A percentile compares a stretch with the other conserved stretches of the same genome.
Conservation (phyloP, 2,329 filamentous ascomycete species). For the Xylaria sp. region DNA sequence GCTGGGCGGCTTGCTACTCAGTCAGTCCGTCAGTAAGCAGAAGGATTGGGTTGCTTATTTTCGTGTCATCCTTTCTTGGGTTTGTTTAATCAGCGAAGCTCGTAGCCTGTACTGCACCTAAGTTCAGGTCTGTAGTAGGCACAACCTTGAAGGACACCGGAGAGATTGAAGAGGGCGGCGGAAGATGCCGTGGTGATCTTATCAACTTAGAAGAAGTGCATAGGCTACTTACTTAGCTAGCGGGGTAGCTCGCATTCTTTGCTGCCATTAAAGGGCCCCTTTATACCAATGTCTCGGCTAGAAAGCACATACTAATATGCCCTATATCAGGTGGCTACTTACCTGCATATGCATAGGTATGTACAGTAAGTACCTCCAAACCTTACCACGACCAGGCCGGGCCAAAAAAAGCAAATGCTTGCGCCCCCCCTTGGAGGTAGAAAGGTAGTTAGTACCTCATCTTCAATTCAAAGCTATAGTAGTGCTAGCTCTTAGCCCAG, state of each 20-base stretch:
- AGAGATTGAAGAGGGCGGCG: slow-evolving; percentile 1
- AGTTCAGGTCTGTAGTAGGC: neutral
- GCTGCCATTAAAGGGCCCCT: neutral
- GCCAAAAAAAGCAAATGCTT: neutral
- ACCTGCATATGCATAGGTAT: neutral
- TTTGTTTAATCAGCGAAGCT: neutral
- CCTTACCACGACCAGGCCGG: neutral
- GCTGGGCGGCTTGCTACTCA: neutral
- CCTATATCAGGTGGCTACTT: neutral
- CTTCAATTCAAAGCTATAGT: neutral
- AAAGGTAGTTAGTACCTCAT: neutral
- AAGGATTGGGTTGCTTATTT: slow-evolving; percentile 8
- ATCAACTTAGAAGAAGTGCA: slow-evolving; percentile 8
- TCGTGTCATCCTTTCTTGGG: neutral
- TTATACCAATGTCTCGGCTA: slow-evolving; percentile 8
- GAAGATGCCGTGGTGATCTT: slow-evolving; percentile 8
- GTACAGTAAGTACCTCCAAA: neutral
- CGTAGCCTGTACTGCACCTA: neutral
- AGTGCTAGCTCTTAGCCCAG: neutral
- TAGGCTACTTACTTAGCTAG: neutral
- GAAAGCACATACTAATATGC: neutral
- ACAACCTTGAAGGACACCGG: neutral
- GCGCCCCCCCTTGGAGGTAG: neutral
- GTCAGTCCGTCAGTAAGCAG: slow-evolving; percentile 4
- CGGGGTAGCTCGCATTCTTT: neutral